Evolutionary conservation across 164 flowering plant genomes (phyloP).

Genomic region (Taxillus chinensis): DNA sequence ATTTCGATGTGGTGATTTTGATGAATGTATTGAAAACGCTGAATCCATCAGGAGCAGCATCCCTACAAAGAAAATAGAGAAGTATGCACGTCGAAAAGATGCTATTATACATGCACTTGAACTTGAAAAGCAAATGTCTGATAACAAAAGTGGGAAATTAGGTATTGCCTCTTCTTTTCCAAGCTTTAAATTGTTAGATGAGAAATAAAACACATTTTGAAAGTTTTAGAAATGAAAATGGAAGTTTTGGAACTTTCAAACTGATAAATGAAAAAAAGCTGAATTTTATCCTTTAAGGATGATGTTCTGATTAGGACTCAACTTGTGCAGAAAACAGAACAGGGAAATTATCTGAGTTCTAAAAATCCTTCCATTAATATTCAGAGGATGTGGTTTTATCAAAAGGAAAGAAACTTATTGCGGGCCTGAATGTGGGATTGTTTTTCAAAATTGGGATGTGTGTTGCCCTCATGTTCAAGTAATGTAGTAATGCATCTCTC

Average conservation of each 20-base stretch:
- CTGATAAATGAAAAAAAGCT: conserved; percentile 15
- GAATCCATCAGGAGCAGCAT: conserved; percentile 52
- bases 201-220: conserved; percentile 15
- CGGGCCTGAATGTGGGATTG: no score
- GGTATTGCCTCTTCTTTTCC: conserved; percentile 22
- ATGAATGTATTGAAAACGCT: conserved; percentile 88
- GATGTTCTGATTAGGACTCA: conserved; percentile 20
- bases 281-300: conserved; percentile 19
- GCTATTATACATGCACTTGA: conserved; percentile 99
- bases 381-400: no score
- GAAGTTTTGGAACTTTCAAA: conserved; percentile 19
- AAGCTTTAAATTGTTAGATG: conserved; percentile 21
- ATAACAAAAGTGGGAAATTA: conserved; percentile 41
- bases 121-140: conserved; percentile 59
- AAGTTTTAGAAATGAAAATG: conserved; percentile 19
- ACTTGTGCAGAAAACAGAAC: conserved; percentile 17
- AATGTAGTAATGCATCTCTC: conserved; percentile 18
- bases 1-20: conserved; percentile 96
- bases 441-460: no score
- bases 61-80: conserved; percentile 85
- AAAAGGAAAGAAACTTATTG: no score
- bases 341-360: conserved; percentile 22
- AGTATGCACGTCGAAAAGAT: conserved; percentile 98
- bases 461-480: no score
- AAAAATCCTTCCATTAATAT: conserved; percentile 24